phyloP scores from a whole-genome alignment of 192 early-diverging fungal genomes.

The Backusella circina region DNA sequence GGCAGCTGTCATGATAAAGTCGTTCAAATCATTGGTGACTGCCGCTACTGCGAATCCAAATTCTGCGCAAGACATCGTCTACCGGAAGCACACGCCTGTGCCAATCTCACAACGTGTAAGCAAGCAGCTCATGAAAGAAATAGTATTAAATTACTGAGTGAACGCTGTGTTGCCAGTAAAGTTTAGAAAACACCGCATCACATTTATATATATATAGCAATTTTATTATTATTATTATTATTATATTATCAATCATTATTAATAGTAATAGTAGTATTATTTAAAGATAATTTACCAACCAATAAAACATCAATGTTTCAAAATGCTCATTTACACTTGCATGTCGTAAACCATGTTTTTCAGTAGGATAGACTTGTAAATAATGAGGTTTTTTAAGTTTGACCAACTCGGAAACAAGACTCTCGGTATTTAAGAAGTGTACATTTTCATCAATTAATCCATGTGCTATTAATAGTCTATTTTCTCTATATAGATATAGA shows the following conservation, averaged over 20 bases:
- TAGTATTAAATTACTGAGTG: constrained; percentile 53
- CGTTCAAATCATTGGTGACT: constrained; percentile 68
- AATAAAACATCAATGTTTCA: constrained; percentile 69
- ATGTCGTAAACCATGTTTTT: constrained; percentile 66
- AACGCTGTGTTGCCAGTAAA: constrained; percentile 69
- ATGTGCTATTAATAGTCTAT: constrained; percentile 66
- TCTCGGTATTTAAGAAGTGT: constrained; percentile 62
- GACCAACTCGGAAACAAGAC: constrained; percentile 49
- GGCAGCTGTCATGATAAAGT: constrained; percentile 42
- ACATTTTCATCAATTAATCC: constrained; percentile 80
- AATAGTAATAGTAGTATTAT: background rate
- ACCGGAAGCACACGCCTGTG: constrained; percentile 68
- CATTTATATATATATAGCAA: background rate
- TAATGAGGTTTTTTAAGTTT: constrained; percentile 54
- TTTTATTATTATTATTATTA: background rate
- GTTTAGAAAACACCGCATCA: constrained; percentile 35
- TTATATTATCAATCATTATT: background rate
- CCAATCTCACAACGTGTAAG: constrained; percentile 56
- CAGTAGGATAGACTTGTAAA: constrained; percentile 69
- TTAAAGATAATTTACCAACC: constrained; percentile 54
- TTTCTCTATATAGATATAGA: constrained; percentile 30
- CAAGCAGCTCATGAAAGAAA: constrained; percentile 53
- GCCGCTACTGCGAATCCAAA: constrained; percentile 55
- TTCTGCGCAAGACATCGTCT: constrained; percentile 71
- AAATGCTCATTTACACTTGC: constrained; percentile 70